A percentile compares a stretch with the other conserved stretches of the same genome.
Evolutionary conservation across 2,329 filamentous ascomycete species (phyloP).

Genomic region (Microdochium nivale): DNA sequence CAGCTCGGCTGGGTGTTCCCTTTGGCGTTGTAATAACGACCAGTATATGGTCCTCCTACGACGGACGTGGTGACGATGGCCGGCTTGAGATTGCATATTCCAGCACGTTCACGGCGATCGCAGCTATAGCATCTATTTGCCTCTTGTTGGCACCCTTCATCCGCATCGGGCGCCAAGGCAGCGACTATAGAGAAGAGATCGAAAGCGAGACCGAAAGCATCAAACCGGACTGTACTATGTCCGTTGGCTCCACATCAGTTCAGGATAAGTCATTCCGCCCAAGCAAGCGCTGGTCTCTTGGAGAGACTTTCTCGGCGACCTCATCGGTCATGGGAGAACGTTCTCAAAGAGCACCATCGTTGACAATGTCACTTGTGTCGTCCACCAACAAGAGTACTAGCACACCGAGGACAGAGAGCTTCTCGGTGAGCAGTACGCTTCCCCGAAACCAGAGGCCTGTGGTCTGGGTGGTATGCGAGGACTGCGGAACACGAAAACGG

Average conservation of each 20-base stretch:
- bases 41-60: constrained; percentile 22
- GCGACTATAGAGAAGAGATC: constrained; percentile 1
- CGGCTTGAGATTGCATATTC: constrained; percentile 17
- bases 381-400: constrained; percentile 15
- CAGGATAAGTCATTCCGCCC: constrained; percentile 11
- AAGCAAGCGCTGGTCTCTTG: constrained; percentile 21
- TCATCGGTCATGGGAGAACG: constrained; percentile 3
- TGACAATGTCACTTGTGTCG: constrained; percentile 9
- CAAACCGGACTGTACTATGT: constrained; percentile 2
- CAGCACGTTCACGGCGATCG: constrained; percentile 20
- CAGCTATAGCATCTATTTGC: constrained; percentile 17
- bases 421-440: constrained; percentile 11
- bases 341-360: constrained; percentile 9
- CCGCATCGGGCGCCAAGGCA: constrained; percentile 18
- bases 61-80: constrained; percentile 8
- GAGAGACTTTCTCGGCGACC: constrained; percentile 12
- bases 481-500: constrained; percentile 19
- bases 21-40: constrained; percentile 21
- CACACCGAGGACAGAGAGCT: constrained; percentile 11
- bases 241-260: background rate
- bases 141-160: constrained; percentile 21
- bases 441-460: constrained; percentile 14
- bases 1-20: constrained; percentile 19
- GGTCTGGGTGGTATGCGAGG: constrained; percentile 22
- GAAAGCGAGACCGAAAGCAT: constrained; percentile 3